Evolutionary conservation across 495 filamentous ascomycete genomes (phyloP), one percentile per base, ranked within the genome.

Genomic region (Neurospora sp.): DNA sequence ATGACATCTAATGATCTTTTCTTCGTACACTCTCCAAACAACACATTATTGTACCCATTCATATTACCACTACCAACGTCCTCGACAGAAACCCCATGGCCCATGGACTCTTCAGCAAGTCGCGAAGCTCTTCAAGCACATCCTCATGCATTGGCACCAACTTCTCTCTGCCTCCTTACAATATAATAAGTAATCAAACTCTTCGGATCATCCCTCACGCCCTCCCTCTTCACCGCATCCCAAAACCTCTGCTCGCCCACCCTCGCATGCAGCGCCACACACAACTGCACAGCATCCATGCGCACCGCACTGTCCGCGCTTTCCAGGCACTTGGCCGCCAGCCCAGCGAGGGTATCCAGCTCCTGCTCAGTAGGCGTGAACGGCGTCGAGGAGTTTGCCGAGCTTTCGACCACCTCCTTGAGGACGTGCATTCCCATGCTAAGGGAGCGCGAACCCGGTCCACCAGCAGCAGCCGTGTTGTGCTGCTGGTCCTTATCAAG

Each of bases 131-230:
- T 43, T 9, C 42, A 43, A n/a, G 42, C 42, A 43, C 42, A 9
- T 54, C 5, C 13, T 71, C 70, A 28, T 21, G 48, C 69, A 72
- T 24, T 72, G 19, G 24, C 38, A 21, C 71, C 70, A 43, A 39
- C 48, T 77, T 88, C 87, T 73, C 86, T 78, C 81, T 89, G 86
- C 76, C 82, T 82, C 81, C 89, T 92, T 21, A 91, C 90, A 78
- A 94, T 90, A 82, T 93, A 95, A 79, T 95, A 95, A n/a, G 90
- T 92, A 74, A 95, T 88, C 73, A 95, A 78, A 73, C 91, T 93
- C 78, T 91, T 90, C 6, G 90, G 88, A 59, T 90, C 90, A 42
- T 91, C 90, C 72, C 84, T 87, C 39, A 91, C 85, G 3, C 85
- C 85, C 15, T 66, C 54, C 13, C 54, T 66, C 73, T 85, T 89